Conservation (phyloP, 805 yeast species). For the Blastobotrys peoriensis region DNA sequence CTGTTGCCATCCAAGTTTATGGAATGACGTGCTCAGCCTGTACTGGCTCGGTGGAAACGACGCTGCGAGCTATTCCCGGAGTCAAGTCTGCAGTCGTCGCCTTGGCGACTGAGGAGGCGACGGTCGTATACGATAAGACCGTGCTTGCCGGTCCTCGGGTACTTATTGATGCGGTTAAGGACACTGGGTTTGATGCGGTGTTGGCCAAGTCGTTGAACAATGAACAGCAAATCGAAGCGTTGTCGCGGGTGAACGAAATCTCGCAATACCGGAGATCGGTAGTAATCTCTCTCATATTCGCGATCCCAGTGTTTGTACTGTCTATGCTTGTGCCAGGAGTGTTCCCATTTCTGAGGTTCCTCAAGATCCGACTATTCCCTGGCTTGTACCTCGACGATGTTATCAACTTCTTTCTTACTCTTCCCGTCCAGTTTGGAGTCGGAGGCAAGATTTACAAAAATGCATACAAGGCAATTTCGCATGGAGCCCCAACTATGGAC, state of each 20-base stretch:
- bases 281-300: constrained; percentile 45
- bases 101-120: constrained; percentile 48
- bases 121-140: constrained; percentile 45
- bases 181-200: constrained; percentile 49
- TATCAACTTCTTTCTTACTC: constrained; percentile 50
- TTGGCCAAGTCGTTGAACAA: constrained; percentile 46
- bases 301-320: constrained; percentile 51
- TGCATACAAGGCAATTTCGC: constrained; percentile 57
- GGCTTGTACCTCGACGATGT: constrained; percentile 65
- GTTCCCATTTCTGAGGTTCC: constrained; percentile 27
- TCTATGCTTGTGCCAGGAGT: constrained; percentile 37
- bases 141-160: constrained; percentile 53
- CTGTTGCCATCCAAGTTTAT: constrained; percentile 33
- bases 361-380: constrained; percentile 38
- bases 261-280: constrained; percentile 61
- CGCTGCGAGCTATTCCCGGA: constrained; percentile 42
- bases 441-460: constrained; percentile 64
- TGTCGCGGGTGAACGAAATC: constrained; percentile 68
- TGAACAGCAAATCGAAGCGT: constrained; percentile 59
- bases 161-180: constrained; percentile 48
- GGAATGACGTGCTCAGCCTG: constrained; percentile 64
- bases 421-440: constrained; percentile 59
- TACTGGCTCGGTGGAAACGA: constrained; percentile 43
- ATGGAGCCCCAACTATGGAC: constrained; percentile 85
- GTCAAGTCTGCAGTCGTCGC: constrained; percentile 46